Base-by-base conservation (phyloP, 2,329 filamentous ascomycete species). In the Ophiosphaerella narmari region DNA sequence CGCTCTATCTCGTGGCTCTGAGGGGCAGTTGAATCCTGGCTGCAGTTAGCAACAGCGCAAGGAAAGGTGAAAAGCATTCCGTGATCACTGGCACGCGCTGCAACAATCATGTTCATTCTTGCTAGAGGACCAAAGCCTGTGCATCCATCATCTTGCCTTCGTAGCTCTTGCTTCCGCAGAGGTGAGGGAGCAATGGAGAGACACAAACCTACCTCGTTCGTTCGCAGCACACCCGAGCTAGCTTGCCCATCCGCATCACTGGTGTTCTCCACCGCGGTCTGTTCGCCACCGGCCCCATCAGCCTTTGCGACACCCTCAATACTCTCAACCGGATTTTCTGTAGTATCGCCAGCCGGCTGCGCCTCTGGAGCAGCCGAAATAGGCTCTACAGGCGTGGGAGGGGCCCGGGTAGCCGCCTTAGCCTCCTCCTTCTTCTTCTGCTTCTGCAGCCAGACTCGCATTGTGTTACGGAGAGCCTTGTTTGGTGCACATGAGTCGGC, bases 361-460 rank as follows among this genome's bases (percentile, higher is more conserved):
- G 52, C 57, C 21, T 66, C 70, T 13, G 57, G 46, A 18, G 62
- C 51, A 35, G 52, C 59, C 21, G 59, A 48, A 32, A 55, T 59
- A 8, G 46, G 48, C 21, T 66, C 65, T 18, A 54, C 59, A 35
- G 56, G 57, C 12, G 67, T 65, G 14, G 68, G 66, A 40, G 65
- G 55, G 11, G 57, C 62, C 50, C 69, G 63, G 18, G 66, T 59
- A 5, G 70, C 65, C 23, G 57, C 61, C 47, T 70, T 73, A 14
- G 62, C 65, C 31, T 69, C 67, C 46, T 70, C 68, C 67, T 78
- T 72, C 54, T 75, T 74, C 75, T 95, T 96, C 80, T 95, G 96
- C 73, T 96, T 96, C 65, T 92, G 89, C 41, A 99, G 76, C 68
- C 96, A 99, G 11, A 94, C 90, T 62, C 90, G 89, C 60, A 97